Percentiles rank a stretch among this genome's conserved stretches.
phyloP scores from a whole-genome alignment of 2,329 filamentous ascomycete genomes.

The Pseudocercospora crystallina region DNA sequence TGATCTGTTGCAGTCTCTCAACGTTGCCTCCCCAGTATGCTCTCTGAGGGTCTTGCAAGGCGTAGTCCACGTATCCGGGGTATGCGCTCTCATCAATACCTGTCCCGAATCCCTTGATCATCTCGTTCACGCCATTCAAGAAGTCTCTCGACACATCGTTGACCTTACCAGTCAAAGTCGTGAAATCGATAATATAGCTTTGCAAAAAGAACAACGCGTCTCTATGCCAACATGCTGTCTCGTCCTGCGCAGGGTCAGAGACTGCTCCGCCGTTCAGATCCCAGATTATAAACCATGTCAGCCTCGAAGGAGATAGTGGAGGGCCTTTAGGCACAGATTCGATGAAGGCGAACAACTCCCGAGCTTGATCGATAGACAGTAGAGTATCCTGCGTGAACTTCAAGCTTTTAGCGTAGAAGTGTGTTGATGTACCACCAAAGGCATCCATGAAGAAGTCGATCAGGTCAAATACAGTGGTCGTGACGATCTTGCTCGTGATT shows the following conservation, averaged over 20 bases:
- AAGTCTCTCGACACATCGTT: background rate
- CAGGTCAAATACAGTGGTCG: background rate
- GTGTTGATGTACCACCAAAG: background rate
- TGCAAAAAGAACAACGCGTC: slow-evolving; percentile 15
- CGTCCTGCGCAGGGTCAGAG: slow-evolving; percentile 3
- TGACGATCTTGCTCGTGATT: background rate
- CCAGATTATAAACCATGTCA: slow-evolving; percentile 10
- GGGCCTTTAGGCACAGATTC: slow-evolving; percentile 1
- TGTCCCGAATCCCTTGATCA: background rate
- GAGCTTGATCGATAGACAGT: slow-evolving; percentile 1
- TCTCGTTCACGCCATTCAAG: background rate
- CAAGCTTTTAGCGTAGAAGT: slow-evolving; percentile 14
- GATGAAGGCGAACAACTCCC: slow-evolving; percentile 12
- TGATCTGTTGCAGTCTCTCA: slow-evolving; percentile 29
- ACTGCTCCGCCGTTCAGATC: slow-evolving; percentile 10
- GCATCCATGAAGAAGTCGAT: background rate
- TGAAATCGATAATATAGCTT: slow-evolving; percentile 4
- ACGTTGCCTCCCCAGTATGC: slow-evolving; percentile 32
- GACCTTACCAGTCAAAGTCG: background rate
- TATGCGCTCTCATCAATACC: slow-evolving; percentile 10
- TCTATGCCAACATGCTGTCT: slow-evolving; percentile 11
- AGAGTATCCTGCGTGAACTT: slow-evolving; percentile 4
- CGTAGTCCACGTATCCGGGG: slow-evolving; percentile 24
- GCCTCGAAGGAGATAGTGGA: background rate
- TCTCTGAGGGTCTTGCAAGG: slow-evolving; percentile 29